Evolutionary conservation across 2,329 filamentous ascomycete genomes (phyloP).

Genomic region (Bipolaris bicolor): DNA sequence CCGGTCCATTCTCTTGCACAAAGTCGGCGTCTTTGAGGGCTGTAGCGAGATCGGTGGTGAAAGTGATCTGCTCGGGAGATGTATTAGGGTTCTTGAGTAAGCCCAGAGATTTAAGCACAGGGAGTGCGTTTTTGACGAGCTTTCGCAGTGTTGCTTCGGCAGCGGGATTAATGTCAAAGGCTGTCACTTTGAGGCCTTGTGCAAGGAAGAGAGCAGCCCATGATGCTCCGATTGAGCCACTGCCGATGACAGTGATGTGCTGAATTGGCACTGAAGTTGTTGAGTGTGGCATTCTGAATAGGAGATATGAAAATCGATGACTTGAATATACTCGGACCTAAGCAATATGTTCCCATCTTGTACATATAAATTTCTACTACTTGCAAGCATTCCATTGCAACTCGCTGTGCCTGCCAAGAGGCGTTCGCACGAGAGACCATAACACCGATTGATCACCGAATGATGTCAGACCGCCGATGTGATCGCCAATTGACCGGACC

Average conservation of each 20-base stretch:
- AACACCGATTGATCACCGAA: not conserved
- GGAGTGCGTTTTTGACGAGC: not conserved
- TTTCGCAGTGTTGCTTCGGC: constrained; percentile 26
- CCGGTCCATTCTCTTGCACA: constrained; percentile 47
- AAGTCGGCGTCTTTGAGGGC: constrained; percentile 8
- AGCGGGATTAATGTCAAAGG: constrained; percentile 51
- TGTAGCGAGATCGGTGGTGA: not conserved
- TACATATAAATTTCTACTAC: not conserved
- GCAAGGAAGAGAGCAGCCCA: constrained; percentile 53
- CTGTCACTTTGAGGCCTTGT: constrained; percentile 49
- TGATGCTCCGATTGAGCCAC: constrained; percentile 50
- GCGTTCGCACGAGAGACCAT: not conserved
- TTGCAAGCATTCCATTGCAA: not conserved
- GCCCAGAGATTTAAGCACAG: not conserved
- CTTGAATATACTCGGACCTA: too few relatives aligned
- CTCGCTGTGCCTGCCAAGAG: not conserved
- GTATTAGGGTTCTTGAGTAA: not conserved
- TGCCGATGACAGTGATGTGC: constrained; percentile 45
- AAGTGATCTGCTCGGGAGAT: not conserved
- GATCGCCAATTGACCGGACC: not conserved
- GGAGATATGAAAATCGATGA: not conserved
- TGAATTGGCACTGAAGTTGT: constrained; percentile 3
- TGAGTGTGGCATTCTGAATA: not conserved
- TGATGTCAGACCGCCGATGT: not conserved
- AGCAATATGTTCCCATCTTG: not conserved